These are phyloP conservation scores for Glomus cerebriforme DNA, from an alignment of 192 early-diverging fungal species.

Conservation along the genomic window DNA sequence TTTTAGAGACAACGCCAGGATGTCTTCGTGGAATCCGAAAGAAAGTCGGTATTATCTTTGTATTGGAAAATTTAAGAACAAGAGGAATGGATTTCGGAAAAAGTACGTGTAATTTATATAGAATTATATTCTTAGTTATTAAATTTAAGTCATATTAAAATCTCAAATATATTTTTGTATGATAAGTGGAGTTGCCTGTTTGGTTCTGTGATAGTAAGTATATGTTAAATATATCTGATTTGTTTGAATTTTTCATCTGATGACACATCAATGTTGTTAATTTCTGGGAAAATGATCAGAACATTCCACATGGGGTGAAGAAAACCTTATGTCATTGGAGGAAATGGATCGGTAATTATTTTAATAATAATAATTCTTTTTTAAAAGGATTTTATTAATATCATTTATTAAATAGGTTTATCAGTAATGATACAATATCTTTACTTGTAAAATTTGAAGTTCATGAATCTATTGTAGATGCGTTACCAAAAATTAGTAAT, in stretches of 20 bases:
- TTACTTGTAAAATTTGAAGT: conserved; percentile 41
- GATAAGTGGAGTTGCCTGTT: conserved; percentile 34
- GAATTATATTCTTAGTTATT: not conserved
- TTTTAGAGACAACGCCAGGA: conserved; percentile 29
- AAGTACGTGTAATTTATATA: conserved; percentile 27
- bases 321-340: conserved; percentile 33
- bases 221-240: not conserved
- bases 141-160: not conserved
- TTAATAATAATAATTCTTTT: not conserved
- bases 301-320: conserved; percentile 38
- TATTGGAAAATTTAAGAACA: conserved; percentile 36
- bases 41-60: conserved; percentile 39
- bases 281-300: conserved; percentile 6
- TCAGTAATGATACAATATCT: conserved; percentile 34
- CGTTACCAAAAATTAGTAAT: conserved; percentile 4
- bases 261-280: not conserved
- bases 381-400: not conserved
- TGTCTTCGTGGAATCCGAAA: conserved; percentile 35
- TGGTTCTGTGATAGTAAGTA: conserved; percentile 39
- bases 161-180: not conserved
- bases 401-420: conserved; percentile 22
- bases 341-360: conserved; percentile 34
- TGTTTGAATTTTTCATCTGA: not conserved
- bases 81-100: conserved; percentile 36
- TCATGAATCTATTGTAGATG: conserved; percentile 33